Percentiles rank a stretch among this genome's conserved stretches.
phyloP scores from a whole-genome alignment of 352 stramenopile species.

The Phytophthora pini region DNA sequence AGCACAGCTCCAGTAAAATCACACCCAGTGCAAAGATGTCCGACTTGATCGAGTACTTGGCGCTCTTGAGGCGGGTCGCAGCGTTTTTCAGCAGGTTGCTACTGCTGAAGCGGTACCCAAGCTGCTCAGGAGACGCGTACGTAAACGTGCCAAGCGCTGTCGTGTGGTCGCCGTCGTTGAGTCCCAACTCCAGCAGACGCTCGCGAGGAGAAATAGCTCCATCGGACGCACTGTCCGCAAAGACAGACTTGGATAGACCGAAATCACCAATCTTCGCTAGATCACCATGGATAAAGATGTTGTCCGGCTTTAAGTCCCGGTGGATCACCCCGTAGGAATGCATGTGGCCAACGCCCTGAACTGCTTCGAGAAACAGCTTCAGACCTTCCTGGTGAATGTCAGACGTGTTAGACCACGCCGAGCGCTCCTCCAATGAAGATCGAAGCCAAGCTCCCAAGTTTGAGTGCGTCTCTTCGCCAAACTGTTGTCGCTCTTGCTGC shows the following conservation, averaged over 20 bases:
- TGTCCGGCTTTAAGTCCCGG: constrained; percentile 79
- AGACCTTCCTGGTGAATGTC: constrained; percentile 65
- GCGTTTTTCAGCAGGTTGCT: constrained; percentile 47
- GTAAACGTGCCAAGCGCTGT: constrained; percentile 84
- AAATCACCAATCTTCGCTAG: constrained; percentile 78
- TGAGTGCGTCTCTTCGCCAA: constrained; percentile 50
- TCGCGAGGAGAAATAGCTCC: constrained; percentile 25
- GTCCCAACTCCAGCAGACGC: constrained; percentile 24
- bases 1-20: constrained; percentile 86
- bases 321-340: constrained; percentile 77
- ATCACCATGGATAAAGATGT: constrained; percentile 74
- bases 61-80: constrained; percentile 65
- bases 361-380: constrained; percentile 66
- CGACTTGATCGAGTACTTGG: constrained; percentile 85
- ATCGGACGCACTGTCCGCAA: constrained; percentile 33
- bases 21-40: constrained; percentile 87
- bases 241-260: constrained; percentile 69
- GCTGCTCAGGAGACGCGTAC: constrained; percentile 88
- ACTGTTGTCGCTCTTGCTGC: constrained; percentile 30
- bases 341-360: constrained; percentile 79
- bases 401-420: constrained; percentile 42
- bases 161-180: constrained; percentile 66
- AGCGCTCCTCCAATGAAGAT: constrained; percentile 59
- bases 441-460: constrained; percentile 77
- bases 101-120: constrained; percentile 64